Evolutionary conservation across 805 yeast genomes (phyloP), one percentile per base, ranked within the genome.

Genomic region (Metschnikowia lunata): DNA sequence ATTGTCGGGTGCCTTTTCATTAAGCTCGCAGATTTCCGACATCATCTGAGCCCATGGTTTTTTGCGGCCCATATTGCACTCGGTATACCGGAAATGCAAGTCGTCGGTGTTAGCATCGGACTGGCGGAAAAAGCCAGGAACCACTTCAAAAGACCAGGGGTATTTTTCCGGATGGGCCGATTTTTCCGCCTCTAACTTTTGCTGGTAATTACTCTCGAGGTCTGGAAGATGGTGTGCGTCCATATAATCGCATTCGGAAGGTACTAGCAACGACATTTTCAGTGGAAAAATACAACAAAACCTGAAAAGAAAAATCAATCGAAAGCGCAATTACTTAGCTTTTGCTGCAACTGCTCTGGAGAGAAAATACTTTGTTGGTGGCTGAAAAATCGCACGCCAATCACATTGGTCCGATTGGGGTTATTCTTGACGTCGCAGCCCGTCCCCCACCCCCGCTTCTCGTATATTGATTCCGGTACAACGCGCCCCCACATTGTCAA

Each of bases 71-170:
- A 78, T 69, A 40, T 75, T 63, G 39, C 66, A 65, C 11, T 51
- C 53, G 2, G 71, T 61, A 41, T 75, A 67, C 49, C 70, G 69
- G 62, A 77, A 78, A n/a, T 48, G 50, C 37, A 63, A 43, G 48
- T 78, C 83, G 45, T 78, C 75, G 0, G 78, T 74, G 1, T 46
- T 49, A 0, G 55, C 47, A 42, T 69, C 74, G 5, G 73, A 55
- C 54, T 78, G 82, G 46, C 66, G 66, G 63, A 78, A 78, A 43
- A 76, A 73, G 0, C 81, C 82, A 0, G 58, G 62, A 5, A 76
- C 78, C 8, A 67, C 67, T 50, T 74, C 76, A 51, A 76, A 77
- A 8, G 49, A 54, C 79, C 80, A 78, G 23, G 40, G 37, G 47
- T 37, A 49, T 12, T 30, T 28, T 3, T 46, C 43, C 10, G 50